Evolutionary conservation across 2,329 filamentous ascomycete species (phyloP).

Genomic region (Colletotrichum sp.): DNA sequence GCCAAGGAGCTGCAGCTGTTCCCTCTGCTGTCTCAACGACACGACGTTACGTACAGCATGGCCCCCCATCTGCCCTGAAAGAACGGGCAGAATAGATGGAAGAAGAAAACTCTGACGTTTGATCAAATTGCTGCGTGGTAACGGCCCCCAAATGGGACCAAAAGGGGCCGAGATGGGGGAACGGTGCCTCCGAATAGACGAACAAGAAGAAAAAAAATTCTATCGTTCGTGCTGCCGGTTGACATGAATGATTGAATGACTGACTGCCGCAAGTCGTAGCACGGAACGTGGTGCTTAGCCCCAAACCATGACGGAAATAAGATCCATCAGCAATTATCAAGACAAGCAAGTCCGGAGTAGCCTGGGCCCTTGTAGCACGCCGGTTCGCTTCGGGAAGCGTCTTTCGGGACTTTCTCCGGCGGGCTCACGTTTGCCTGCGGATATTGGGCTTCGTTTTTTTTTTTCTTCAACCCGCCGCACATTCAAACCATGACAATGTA

Average conservation of each 20-base stretch:
- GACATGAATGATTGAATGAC: not conserved
- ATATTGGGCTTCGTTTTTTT: not conserved
- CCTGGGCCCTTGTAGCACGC: not conserved
- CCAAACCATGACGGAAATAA: not conserved
- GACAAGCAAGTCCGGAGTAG: not conserved
- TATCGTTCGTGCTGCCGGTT: not conserved
- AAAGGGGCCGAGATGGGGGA: not conserved
- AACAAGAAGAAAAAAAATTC: not conserved
- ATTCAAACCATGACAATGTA: not conserved
- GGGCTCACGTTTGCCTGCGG: not conserved
- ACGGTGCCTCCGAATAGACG: not conserved
- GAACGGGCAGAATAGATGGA: not conserved
- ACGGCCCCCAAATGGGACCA: not conserved
- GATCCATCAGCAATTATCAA: not conserved
- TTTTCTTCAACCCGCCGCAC: not conserved
- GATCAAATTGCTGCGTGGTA: not conserved
- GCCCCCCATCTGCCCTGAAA: not conserved
- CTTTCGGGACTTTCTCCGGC: not conserved
- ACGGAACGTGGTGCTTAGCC: not conserved
- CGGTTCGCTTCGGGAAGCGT: not conserved
- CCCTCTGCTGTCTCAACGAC: not conserved
- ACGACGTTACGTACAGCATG: conserved; percentile 1
- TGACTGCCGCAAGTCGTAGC: not conserved
- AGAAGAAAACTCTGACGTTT: not conserved
- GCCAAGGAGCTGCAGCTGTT: not conserved